phyloP scores from a whole-genome alignment of 345 rosid species.

The Heritiera littoralis region DNA sequence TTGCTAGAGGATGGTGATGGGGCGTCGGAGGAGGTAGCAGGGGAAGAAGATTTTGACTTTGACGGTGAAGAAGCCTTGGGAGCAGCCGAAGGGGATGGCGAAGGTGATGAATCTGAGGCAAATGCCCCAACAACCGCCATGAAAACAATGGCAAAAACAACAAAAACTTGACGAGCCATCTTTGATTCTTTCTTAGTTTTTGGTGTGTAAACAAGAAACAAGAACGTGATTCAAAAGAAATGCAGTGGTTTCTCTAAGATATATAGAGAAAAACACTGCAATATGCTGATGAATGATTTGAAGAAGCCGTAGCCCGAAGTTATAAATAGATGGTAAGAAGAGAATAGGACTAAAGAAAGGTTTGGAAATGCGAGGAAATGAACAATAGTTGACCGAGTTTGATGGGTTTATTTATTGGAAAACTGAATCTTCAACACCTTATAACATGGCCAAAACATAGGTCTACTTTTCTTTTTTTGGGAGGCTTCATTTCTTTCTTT shows the following conservation, averaged over 20 bases:
- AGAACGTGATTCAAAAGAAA: not conserved
- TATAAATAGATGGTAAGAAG: not conserved
- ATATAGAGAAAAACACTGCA: slow-evolving; percentile 28
- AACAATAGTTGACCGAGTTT: slow-evolving; percentile 16
- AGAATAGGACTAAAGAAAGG: not conserved
- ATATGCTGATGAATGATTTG: not conserved
- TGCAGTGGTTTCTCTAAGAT: slow-evolving; percentile 19
- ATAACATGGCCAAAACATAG: not conserved
- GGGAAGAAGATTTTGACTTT: slow-evolving; percentile 23
- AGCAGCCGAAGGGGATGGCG: slow-evolving; percentile 32
- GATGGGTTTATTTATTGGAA: not conserved
- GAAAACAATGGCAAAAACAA: slow-evolving; percentile 27
- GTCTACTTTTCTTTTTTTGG: not conserved
- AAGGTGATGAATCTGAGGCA: slow-evolving; percentile 35
- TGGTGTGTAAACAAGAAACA: not conserved
- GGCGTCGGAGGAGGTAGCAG: slow-evolving; percentile 24
- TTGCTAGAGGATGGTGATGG: slow-evolving; percentile 5
- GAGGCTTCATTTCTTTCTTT: too few species aligned
- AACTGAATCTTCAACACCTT: not conserved
- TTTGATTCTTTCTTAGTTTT: not conserved
- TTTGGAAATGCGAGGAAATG: not conserved
- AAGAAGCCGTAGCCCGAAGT: not conserved
- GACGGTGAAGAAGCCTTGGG: slow-evolving; percentile 30
- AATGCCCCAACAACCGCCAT: slow-evolving; percentile 31
- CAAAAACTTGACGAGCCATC: slow-evolving; percentile 33